These are phyloP conservation scores for Luffa acutangula DNA, from an alignment of 306 rosid genomes.

Conservation along the genomic window DNA sequence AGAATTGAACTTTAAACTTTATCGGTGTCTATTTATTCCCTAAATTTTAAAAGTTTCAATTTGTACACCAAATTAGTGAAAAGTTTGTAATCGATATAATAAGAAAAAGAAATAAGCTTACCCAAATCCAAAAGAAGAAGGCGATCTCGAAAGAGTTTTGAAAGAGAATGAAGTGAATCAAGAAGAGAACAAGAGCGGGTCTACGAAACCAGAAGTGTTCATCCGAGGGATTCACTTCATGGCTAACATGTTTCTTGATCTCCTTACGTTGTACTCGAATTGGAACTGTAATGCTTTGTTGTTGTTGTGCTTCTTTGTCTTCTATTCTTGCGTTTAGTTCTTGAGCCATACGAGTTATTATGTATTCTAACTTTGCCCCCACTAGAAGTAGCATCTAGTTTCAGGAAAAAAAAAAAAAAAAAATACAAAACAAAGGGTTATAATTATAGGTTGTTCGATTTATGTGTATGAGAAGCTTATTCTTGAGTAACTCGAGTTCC, in stretches of 20 bases:
- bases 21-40: too few species aligned
- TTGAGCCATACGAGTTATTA: conserved; percentile 58
- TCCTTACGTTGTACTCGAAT: not conserved
- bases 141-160: conserved; percentile 93
- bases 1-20: not conserved
- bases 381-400: conserved; percentile 75
- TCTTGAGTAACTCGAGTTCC: too few species aligned
- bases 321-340: conserved; percentile 18
- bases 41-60: too few species aligned
- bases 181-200: conserved; percentile 46
- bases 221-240: conserved; percentile 58
- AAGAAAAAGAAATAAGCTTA: not conserved
- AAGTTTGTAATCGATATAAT: too few species aligned
- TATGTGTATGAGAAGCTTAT: too few species aligned
- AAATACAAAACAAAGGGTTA: too few species aligned
- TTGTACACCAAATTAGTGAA: too few species aligned
- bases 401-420: not conserved
- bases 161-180: conserved; percentile 87
- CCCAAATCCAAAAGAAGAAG: conserved; percentile 94
- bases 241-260: not conserved
- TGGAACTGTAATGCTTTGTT: not conserved
- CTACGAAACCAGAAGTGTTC: conserved; percentile 61
- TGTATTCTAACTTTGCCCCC: conserved; percentile 86
- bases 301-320: conserved; percentile 3
- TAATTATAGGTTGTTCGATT: too few species aligned